Conservation (phyloP, 2,329 filamentous ascomycete species). For the Myriosclerotinia scirpicola region DNA sequence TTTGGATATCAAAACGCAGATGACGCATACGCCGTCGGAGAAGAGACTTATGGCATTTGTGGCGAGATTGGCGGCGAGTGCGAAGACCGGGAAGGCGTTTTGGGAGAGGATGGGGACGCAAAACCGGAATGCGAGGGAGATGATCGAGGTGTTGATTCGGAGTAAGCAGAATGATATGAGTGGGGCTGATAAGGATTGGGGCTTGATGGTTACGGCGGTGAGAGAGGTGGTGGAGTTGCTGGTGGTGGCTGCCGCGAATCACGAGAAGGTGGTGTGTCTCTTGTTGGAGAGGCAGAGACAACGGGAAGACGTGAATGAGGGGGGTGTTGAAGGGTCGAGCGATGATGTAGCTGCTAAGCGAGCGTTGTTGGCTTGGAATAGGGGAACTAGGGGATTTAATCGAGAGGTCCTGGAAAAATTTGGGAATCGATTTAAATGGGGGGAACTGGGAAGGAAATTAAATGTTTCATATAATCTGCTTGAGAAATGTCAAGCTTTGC, state of each 20-base stretch:
- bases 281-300: background rate
- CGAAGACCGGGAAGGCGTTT: background rate
- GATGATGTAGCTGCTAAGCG: background rate
- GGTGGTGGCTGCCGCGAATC: background rate
- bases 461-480: slow-evolving; percentile 5
- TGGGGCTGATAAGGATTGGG: background rate
- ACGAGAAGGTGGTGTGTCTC: background rate
- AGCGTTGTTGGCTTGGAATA: background rate
- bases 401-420: slow-evolving; percentile 5
- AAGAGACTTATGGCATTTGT: background rate
- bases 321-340: background rate
- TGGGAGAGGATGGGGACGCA: background rate
- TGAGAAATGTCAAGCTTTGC: slow-evolving; percentile 3
- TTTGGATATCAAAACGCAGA: background rate
- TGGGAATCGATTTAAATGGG: background rate
- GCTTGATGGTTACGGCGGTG: background rate
- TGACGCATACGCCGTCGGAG: background rate
- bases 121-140: background rate
- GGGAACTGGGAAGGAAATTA: background rate
- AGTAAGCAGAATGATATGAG: background rate
- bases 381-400: slow-evolving; percentile 5
- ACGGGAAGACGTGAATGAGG: background rate
- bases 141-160: background rate
- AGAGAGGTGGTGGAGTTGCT: slow-evolving; percentile 1
- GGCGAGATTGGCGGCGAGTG: background rate